Conservation (phyloP, 495 filamentous ascomycete genomes). For the Aspergillus egyptiacus region DNA sequence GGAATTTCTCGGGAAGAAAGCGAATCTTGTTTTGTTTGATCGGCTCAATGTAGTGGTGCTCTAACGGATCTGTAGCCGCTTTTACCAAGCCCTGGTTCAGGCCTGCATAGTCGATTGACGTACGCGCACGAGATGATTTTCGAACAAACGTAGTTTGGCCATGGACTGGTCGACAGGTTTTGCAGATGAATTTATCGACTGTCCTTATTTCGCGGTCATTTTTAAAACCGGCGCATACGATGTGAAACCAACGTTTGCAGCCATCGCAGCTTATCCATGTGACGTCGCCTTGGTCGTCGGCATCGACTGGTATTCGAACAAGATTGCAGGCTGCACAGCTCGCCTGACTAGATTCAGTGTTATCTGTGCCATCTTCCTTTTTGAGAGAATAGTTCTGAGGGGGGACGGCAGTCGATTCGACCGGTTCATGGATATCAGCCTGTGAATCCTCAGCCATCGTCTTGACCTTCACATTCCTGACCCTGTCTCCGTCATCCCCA, state of each 20-base stretch:
- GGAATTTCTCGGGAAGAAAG: conserved; percentile 59
- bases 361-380: conserved; percentile 25
- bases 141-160: conserved; percentile 62
- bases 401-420: neutral
- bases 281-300: conserved; percentile 45
- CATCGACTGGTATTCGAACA: conserved; percentile 40
- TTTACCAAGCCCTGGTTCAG: conserved; percentile 68
- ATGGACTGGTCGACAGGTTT: conserved; percentile 50
- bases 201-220: conserved; percentile 61
- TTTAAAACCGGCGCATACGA: conserved; percentile 66
- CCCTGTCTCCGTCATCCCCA: conserved; percentile 18
- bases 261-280: conserved; percentile 73
- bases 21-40: conserved; percentile 62
- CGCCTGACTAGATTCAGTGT: conserved; percentile 31
- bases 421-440: conserved; percentile 2
- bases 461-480: conserved; percentile 13
- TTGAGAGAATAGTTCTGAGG: conserved; percentile 21
- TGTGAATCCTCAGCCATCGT: conserved; percentile 3
- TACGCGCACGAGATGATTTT: conserved; percentile 59
- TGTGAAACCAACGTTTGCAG: conserved; percentile 71
- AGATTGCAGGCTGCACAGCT: conserved; percentile 48
- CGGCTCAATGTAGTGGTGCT: conserved; percentile 68
- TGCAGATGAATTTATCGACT: conserved; percentile 69
- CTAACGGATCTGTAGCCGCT: conserved; percentile 59
- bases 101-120: conserved; percentile 69